A percentile compares a stretch with the other conserved stretches of the same genome.
phyloP scores from a whole-genome alignment of 2,329 filamentous ascomycete genomes.

The Venturia aucupariae region DNA sequence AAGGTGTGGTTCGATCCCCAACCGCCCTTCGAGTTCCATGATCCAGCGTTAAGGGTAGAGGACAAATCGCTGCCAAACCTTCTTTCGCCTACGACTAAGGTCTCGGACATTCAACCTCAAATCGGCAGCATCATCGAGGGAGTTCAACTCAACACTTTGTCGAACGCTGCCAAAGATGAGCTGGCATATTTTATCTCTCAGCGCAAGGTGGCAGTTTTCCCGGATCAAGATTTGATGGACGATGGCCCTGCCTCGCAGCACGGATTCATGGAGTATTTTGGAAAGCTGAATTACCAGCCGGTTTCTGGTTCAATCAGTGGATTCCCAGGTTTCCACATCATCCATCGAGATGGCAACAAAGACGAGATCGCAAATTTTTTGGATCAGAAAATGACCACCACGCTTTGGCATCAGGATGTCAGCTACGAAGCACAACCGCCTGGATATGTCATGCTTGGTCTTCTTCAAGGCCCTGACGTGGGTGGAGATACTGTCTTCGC shows the following conservation, averaged over 20 bases:
- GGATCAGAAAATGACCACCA: conserved; percentile 36
- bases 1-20: background rate
- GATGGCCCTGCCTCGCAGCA: conserved; percentile 34
- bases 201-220: conserved; percentile 41
- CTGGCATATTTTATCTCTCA: conserved; percentile 34
- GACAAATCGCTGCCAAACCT: conserved; percentile 9
- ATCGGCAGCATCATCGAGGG: conserved; percentile 29
- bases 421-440: conserved; percentile 40
- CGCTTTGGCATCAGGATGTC: conserved; percentile 41
- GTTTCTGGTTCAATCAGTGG: conserved; percentile 33
- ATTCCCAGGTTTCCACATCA: conserved; percentile 38
- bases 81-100: conserved; percentile 18
- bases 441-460: conserved; percentile 39
- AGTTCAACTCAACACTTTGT: conserved; percentile 41
- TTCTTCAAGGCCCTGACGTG: conserved; percentile 41
- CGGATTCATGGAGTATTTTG: conserved; percentile 37
- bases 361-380: conserved; percentile 36
- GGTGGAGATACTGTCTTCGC: conserved; percentile 41
- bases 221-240: conserved; percentile 41
- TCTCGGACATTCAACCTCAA: conserved; percentile 21
- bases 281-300: conserved; percentile 37
- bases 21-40: background rate
- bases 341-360: conserved; percentile 36
- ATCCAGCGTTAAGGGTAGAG: background rate
- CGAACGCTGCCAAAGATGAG: conserved; percentile 40